Base-by-base conservation (phyloP, 768 basidiomycete genomes). In the Auricularia auricula-judae region DNA sequence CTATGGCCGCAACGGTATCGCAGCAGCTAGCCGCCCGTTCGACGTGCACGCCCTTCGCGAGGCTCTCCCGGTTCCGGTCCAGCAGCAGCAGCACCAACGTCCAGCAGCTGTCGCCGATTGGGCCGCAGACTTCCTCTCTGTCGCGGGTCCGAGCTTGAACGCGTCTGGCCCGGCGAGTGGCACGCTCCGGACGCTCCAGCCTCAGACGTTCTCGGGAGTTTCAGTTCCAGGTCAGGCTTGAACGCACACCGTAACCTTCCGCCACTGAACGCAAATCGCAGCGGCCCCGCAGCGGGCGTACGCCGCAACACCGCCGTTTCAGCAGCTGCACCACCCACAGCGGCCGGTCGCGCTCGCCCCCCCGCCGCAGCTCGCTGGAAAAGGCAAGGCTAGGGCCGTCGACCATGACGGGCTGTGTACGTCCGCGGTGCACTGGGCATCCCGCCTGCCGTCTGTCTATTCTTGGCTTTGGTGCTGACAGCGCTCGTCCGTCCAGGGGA, bases 41-140 rank as follows among this genome's bases (percentile, higher is more conserved):
- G 77, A 80, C 42, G 65, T 70, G 36, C 67, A 67, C 61, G 77
- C 78, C n/a, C 74, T 89, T 64, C 80, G 77, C 63, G 72, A 75
- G 36, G 74, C 84, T 7, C 71, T 88, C 18, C 82, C 85, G 3
- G 61, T 69, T 42, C 18, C 63, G 11, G 71, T 69, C 68, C 61
- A 16, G 64, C 66, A 56, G 68, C 76, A 66, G 72, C 78, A 64
- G 62, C 79, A 54, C 71, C 62, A 42, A 72, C 78, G 66, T 66
- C 74, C 62, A 71, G 76, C 29, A 76, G 77, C 63, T 71, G 76
- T 35, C 75, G 10, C 67, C 16, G 23, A 59, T 29, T 59, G 56
- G 56, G 56, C 56, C 23, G 29, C 56, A 23, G 56, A 59, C 56
- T 59, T 59, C 23, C 56, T 59, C 7, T 51, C 47, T 21, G 47